Evolutionary conservation across 345 rosid genomes (phyloP), one percentile per base, ranked within the genome.

Genomic region (Sisymbrium irio): DNA sequence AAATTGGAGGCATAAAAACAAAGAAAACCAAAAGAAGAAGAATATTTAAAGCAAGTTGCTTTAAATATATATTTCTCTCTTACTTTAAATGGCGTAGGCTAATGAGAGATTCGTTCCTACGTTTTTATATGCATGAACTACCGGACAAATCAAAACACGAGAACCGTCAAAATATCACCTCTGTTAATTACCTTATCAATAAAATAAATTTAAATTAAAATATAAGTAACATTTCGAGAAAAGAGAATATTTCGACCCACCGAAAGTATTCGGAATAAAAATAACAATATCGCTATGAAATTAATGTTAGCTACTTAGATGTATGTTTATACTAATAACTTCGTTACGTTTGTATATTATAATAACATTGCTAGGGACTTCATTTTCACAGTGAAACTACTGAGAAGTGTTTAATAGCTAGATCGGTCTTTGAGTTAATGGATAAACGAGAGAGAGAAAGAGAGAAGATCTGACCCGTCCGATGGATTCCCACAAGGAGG

Each of bases 401-500:
- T 50, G 35, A 18, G 15, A 50, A 19, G 18, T 41, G 65, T 18
- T 62, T 55, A 64, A 30, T 44, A 55, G 14, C 12, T 20, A 55
- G 65, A 73, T 51, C 56, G 40, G 37, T 36, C 17, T 46, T 22
- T 4, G 12, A 51, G 49, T 55, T 44, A 75, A 76, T 62, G 71
- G 71, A 62, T 62, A 70, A 70, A 63, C 39, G 28, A 46, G 51
- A 33, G 17, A 25, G 67, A 47, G 12, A 54, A 22, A 14, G 15
- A 25, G 12, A 25, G 22, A 35, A 60, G 54, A 12, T 59, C 78
- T 81, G 51, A 85, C 98, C 91, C 85, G 91, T 60, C 96, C 97
- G 13, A 94, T 89, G 0, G 88, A 83, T 79, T 94, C 89, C 98
- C 98, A 94, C 41, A 89, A 80, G 1, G 90, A 79, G 8, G 83